These are phyloP conservation scores for Aspergillus biplanus DNA, from an alignment of 495 filamentous ascomycete species.

Conservation along the genomic window DNA sequence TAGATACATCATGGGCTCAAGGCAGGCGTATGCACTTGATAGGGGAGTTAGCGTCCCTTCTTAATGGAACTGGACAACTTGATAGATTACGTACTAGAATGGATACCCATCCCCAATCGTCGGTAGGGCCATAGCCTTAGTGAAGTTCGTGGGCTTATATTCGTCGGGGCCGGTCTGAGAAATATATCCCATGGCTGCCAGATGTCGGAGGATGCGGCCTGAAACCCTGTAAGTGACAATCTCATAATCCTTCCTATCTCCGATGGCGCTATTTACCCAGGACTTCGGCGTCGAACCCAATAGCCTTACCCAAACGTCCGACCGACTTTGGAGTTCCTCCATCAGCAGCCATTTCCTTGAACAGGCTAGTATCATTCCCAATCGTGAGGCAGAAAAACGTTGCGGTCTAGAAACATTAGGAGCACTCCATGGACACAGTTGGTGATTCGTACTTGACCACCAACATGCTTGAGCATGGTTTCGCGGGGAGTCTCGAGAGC, in stretches of 20 bases:
- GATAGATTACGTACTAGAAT: constrained; percentile 14
- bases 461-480: constrained; percentile 7
- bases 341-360: no score
- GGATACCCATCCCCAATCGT: constrained; percentile 24
- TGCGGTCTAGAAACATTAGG: not conserved
- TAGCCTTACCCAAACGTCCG: not conserved
- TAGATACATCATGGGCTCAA: no score
- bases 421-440: not conserved
- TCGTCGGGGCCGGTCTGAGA: constrained; percentile 40
- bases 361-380: not conserved
- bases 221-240: not conserved
- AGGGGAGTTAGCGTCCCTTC: no score
- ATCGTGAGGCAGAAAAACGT: not conserved
- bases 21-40: no score
- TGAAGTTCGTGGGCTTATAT: constrained; percentile 43
- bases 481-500: constrained; percentile 20
- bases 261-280: no score
- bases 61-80: no score
- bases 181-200: constrained; percentile 48
- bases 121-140: constrained; percentile 36
- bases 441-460: not conserved
- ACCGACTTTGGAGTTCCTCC: no score
- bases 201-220: constrained; percentile 44
- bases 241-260: no score
- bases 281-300: not conserved